A percentile compares a stretch with the other conserved stretches of the same genome.
phyloP scores from a whole-genome alignment of 306 rosid genomes.

The Begonia masoniana region DNA sequence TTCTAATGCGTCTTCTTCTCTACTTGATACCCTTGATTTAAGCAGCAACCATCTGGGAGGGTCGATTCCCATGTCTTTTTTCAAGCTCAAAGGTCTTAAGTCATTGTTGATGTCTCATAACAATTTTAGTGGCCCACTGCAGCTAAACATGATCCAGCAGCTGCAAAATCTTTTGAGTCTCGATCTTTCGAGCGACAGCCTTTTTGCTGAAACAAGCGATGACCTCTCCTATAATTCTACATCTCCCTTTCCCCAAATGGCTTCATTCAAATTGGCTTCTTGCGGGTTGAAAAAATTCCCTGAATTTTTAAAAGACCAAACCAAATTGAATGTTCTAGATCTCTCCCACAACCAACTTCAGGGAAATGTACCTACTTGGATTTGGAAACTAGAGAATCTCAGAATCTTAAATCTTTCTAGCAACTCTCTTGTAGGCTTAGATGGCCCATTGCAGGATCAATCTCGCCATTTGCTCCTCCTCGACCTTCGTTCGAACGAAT shows the following conservation, averaged over 20 bases:
- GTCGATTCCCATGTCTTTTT: constrained; percentile 14
- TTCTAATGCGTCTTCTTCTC: neutral
- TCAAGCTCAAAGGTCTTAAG: constrained; percentile 5
- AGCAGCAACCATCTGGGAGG: constrained; percentile 38
- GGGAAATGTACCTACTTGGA: constrained; percentile 38
- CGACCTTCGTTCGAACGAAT: too few relatives aligned
- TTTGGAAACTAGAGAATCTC: constrained; percentile 14
- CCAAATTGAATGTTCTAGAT: constrained; percentile 10
- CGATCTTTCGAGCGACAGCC: constrained; percentile 29
- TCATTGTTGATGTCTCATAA: constrained; percentile 23
- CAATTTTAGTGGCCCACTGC: constrained; percentile 27
- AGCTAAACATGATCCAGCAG: constrained; percentile 4
- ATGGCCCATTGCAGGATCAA: too few relatives aligned
- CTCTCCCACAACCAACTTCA: constrained; percentile 28
- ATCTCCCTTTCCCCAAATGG: constrained; percentile 7
- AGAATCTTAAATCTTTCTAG: neutral
- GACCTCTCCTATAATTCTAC: neutral
- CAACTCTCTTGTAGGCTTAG: neutral
- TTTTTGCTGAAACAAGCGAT: constrained; percentile 1
- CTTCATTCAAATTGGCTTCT: constrained; percentile 17
- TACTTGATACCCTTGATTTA: constrained; percentile 32
- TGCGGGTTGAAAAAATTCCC: constrained; percentile 20
- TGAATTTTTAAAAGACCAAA: constrained; percentile 17
- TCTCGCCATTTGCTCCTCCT: too few relatives aligned
- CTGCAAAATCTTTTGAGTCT: constrained; percentile 15